Evolutionary conservation across 140 eudicot genomes (phyloP).

Genomic region (Oenanthe javanica): DNA sequence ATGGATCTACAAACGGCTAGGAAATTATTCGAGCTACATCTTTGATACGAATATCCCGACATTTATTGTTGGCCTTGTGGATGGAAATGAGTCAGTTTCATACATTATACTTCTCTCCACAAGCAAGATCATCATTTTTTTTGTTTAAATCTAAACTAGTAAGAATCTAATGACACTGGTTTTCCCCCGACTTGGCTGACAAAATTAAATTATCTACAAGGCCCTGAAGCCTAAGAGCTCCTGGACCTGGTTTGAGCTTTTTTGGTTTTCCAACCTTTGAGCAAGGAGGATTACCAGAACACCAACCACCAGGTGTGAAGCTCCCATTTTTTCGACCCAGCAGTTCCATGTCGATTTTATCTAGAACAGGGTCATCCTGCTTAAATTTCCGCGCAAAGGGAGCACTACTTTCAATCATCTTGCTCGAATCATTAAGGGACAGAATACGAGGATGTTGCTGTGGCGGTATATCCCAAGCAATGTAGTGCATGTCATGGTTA

Average conservation of each 20-base stretch:
- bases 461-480: constrained; percentile 86
- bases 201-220: constrained; percentile 45
- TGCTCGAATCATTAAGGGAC: constrained; percentile 40
- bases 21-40: neutral
- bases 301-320: constrained; percentile 88
- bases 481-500: constrained; percentile 87
- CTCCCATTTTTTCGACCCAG: constrained; percentile 48
- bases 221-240: constrained; percentile 52
- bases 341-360: constrained; percentile 49
- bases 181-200: constrained; percentile 28
- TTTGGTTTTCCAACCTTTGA: constrained; percentile 55
- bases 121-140: neutral
- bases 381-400: constrained; percentile 73
- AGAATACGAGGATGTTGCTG: constrained; percentile 80
- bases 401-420: constrained; percentile 62
- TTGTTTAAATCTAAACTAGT: neutral
- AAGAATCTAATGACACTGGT: constrained; percentile 54
- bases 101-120: neutral
- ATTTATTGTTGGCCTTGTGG: neutral
- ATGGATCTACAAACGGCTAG: neutral
- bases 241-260: constrained; percentile 64
- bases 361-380: constrained; percentile 45
- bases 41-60: constrained; percentile 1
- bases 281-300: constrained; percentile 56
- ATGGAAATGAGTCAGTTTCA: neutral